Conservation (phyloP, 2,329 filamentous ascomycete genomes). For the Colletotrichum falcatum region DNA sequence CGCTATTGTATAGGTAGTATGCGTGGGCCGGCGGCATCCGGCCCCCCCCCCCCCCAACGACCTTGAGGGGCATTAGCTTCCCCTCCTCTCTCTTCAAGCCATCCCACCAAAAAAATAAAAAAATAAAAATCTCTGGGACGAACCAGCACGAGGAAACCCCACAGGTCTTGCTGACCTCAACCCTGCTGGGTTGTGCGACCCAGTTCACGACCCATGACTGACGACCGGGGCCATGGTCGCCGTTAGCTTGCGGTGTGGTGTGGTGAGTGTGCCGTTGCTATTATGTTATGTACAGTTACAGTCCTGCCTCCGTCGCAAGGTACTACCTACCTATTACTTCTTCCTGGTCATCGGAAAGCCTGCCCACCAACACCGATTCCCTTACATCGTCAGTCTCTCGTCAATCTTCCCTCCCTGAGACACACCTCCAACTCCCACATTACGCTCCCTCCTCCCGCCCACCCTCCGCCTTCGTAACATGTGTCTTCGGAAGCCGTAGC, state of each 20-base stretch:
- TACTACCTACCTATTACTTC: not conserved
- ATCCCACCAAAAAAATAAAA: slow-evolving; percentile 35
- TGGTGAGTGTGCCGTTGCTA: not conserved
- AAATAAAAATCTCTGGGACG: slow-evolving; percentile 25
- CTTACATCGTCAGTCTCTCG: slow-evolving; percentile 39
- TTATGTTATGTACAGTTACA: too few relatives aligned
- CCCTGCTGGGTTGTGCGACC: slow-evolving; percentile 15
- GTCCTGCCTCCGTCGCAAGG: slow-evolving; percentile 17
- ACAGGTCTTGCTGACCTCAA: slow-evolving; percentile 27
- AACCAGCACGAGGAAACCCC: slow-evolving; percentile 27
- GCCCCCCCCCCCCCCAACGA: slow-evolving; percentile 32
- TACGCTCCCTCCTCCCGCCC: not conserved
- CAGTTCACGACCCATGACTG: slow-evolving; percentile 24
- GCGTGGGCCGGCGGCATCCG: not conserved
- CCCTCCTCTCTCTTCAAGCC: slow-evolving; percentile 10
- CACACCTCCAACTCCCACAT: slow-evolving; percentile 18
- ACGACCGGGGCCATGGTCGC: slow-evolving; percentile 26
- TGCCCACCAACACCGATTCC: slow-evolving; percentile 29
- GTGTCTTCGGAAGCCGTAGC: slow-evolving; percentile 34
- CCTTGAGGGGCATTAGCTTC: slow-evolving; percentile 7
- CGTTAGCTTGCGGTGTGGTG: slow-evolving; percentile 33
- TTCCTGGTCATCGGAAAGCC: slow-evolving; percentile 1
- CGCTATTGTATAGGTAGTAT: not conserved
- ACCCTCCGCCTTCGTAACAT: slow-evolving; percentile 38
- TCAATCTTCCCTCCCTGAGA: slow-evolving; percentile 30